These are phyloP conservation scores for Mortierella sp. DNA, from an alignment of 371 early-diverging fungal species.

Conservation along the genomic window DNA sequence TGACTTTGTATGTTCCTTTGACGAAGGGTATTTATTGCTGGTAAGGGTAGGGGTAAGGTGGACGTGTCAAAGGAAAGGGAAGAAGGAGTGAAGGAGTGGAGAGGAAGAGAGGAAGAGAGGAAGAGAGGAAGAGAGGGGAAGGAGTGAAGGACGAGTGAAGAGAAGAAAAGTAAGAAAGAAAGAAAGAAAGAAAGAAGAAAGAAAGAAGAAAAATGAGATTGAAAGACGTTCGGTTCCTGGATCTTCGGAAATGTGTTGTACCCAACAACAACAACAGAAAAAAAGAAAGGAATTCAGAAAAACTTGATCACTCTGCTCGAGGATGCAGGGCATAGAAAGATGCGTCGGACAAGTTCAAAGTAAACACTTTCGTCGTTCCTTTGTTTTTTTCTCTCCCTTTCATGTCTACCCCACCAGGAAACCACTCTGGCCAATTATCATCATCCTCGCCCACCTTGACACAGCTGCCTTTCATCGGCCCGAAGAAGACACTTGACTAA, in stretches of 20 bases:
- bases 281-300: conserved; percentile 12
- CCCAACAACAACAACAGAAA: conserved; percentile 2
- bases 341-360: background rate
- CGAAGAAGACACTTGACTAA: background rate
- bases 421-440: background rate
- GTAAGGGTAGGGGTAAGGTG: background rate
- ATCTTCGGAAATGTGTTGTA: background rate
- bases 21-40: background rate
- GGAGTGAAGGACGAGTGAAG: background rate
- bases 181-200: background rate
- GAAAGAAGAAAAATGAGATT: background rate
- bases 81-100: background rate
- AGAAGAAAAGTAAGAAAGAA: background rate
- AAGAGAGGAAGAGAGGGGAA: background rate
- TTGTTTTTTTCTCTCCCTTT: background rate
- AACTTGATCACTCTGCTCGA: background rate
- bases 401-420: background rate
- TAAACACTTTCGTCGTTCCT: background rate
- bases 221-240: background rate
- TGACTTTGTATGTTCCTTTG: background rate
- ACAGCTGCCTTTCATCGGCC: background rate
- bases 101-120: background rate
- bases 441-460: background rate
- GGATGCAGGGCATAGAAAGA: background rate
- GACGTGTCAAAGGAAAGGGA: background rate